Conservation (phyloP, 2,329 filamentous ascomycete species). For the Microdochium bolleyi region DNA sequence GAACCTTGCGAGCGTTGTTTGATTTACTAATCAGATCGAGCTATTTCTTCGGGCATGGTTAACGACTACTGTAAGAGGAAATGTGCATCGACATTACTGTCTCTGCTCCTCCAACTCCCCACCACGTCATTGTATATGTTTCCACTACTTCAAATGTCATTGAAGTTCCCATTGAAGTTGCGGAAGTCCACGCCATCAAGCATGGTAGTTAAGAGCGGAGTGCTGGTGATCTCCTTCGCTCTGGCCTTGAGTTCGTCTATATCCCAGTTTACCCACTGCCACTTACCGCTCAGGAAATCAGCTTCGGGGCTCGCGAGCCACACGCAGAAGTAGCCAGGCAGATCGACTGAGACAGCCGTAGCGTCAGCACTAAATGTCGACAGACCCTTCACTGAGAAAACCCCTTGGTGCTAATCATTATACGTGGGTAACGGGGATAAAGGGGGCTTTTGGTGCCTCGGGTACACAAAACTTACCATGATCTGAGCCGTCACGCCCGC, state of each 20-base stretch:
- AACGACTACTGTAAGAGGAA: background rate
- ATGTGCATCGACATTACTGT: background rate
- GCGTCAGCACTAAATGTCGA: background rate
- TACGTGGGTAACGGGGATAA: background rate
- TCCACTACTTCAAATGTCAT: background rate
- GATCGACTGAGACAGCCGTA: slow-evolving; percentile 1
- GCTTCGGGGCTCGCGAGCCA: slow-evolving; percentile 11
- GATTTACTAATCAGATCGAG: background rate
- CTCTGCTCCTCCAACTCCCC: background rate
- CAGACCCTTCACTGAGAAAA: background rate
- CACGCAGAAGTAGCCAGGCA: slow-evolving; percentile 7
- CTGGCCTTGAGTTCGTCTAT: slow-evolving; percentile 27
- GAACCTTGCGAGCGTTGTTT: background rate
- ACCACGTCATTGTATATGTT: background rate
- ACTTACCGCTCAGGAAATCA: slow-evolving; percentile 21
- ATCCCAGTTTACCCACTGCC: slow-evolving; percentile 31
- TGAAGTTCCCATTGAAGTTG: background rate
- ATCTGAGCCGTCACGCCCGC: slow-evolving; percentile 10
- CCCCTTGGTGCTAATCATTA: no score
- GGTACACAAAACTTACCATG: background rate
- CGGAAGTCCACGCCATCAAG: background rate
- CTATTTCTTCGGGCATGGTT: background rate
- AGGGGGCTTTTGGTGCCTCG: background rate
- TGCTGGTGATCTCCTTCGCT: slow-evolving; percentile 16
- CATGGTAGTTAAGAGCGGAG: background rate